These are phyloP conservation scores for Noccaea bulbosa DNA, from an alignment of 345 rosid genomes.

Conservation along the genomic window DNA sequence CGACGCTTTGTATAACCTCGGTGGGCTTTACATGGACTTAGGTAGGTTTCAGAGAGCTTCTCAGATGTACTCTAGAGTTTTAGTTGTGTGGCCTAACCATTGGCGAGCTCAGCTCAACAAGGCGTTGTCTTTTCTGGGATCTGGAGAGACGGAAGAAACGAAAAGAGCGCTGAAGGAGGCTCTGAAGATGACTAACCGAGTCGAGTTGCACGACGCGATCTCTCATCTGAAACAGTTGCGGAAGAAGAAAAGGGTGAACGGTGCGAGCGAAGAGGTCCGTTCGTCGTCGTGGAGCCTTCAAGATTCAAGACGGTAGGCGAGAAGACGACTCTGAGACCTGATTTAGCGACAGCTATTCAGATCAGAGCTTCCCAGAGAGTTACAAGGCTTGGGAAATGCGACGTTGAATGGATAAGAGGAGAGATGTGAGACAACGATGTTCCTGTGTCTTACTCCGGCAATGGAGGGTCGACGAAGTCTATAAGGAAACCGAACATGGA, in stretches of 20 bases:
- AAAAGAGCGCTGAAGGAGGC: conserved; percentile 92
- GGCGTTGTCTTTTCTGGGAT: conserved; percentile 88
- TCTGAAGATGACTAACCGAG: conserved; percentile 87
- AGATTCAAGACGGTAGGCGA: conserved; percentile 69
- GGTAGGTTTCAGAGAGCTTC: conserved; percentile 97
- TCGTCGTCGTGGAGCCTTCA: conserved; percentile 66
- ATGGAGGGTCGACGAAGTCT: conserved; percentile 78
- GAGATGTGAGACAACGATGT: conserved; percentile 79
- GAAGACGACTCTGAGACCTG: conserved; percentile 71
- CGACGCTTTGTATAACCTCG: conserved; percentile 86
- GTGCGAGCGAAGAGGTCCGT: conserved; percentile 61
- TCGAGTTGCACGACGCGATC: conserved; percentile 86
- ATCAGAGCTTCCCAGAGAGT: conserved; percentile 82
- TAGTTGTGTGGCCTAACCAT: conserved; percentile 88
- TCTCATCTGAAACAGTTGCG: conserved; percentile 83
- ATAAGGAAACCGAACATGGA: conserved; percentile 87
- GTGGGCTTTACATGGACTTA: conserved; percentile 95
- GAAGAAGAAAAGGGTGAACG: conserved; percentile 78
- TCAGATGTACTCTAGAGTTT: conserved; percentile 86
- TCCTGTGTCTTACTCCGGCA: conserved; percentile 85
- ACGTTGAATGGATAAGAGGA: conserved; percentile 73
- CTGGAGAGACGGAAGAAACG: conserved; percentile 91
- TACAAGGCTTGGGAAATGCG: conserved; percentile 75
- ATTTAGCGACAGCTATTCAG: conserved; percentile 66
- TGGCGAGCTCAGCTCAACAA: conserved; percentile 98